Evolutionary conservation across 352 stramenopile species (phyloP).

Genomic region (Globisporangium splendens): DNA sequence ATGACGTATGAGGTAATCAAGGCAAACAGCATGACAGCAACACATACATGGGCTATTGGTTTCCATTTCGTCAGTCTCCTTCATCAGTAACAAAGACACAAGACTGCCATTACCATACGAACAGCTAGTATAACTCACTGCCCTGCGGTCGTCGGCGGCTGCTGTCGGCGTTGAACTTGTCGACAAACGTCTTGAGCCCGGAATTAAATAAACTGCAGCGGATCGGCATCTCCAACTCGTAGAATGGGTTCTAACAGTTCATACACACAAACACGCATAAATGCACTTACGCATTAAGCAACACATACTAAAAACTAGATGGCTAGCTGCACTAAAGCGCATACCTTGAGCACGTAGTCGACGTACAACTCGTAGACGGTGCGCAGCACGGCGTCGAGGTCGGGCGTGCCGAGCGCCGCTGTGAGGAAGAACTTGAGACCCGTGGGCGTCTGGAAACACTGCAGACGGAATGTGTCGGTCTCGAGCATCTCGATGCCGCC

Average conservation of each 20-base stretch:
- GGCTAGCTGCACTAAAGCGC: neutral
- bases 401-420: constrained; percentile 76
- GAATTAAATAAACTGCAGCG: constrained; percentile 91
- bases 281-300: neutral
- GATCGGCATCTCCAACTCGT: constrained; percentile 95
- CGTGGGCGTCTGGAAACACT: constrained; percentile 92
- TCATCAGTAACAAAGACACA: too few relatives aligned
- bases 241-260: constrained; percentile 88
- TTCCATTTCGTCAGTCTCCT: too few relatives aligned
- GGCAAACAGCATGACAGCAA: too few relatives aligned
- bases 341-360: constrained; percentile 94
- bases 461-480: constrained; percentile 88
- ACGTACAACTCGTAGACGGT: constrained; percentile 94
- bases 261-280: neutral
- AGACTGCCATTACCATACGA: neutral
- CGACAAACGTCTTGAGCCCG: constrained; percentile 84
- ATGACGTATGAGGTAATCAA: neutral
- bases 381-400: constrained; percentile 82
- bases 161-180: constrained; percentile 81
- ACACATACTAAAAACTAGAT: neutral
- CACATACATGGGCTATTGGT: too few relatives aligned
- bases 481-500: constrained; percentile 91
- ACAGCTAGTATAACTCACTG: constrained; percentile 27
- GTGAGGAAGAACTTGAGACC: constrained; percentile 94
- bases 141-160: constrained; percentile 49